These are phyloP conservation scores for Aureobasidium leucospermi DNA, from an alignment of 2,329 filamentous ascomycete genomes.

Conservation along the genomic window DNA sequence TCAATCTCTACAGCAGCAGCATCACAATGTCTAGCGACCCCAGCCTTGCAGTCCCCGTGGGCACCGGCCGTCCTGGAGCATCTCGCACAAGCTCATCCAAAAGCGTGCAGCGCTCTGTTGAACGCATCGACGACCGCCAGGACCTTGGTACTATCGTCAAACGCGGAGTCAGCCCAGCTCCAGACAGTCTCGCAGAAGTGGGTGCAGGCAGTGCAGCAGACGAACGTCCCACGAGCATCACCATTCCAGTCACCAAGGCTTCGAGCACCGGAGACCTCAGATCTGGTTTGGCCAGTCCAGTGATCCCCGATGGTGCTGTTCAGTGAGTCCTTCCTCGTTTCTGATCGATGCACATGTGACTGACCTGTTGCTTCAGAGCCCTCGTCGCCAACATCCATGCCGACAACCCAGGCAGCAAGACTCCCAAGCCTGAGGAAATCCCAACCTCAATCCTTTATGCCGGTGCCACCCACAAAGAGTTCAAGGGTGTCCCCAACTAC, in stretches of 20 bases:
- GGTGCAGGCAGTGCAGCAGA: conserved; percentile 5
- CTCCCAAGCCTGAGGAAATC: conserved; percentile 10
- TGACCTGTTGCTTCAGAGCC: conserved; percentile 3
- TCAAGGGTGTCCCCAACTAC: conserved; percentile 20
- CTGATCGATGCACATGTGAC: neutral
- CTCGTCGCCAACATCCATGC: conserved; percentile 14
- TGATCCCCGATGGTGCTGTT: conserved; percentile 16
- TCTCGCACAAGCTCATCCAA: conserved; percentile 14
- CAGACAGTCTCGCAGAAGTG: neutral
- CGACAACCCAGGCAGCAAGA: conserved; percentile 12
- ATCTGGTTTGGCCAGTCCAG: conserved; percentile 17
- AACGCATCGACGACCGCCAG: conserved; percentile 15
- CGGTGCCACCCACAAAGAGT: conserved; percentile 22
- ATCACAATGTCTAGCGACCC: conserved; percentile 5
- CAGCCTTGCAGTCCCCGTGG: conserved; percentile 1
- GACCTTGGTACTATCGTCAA: conserved; percentile 12
- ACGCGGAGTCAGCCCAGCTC: conserved; percentile 10
- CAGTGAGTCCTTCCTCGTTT: conserved; percentile 8
- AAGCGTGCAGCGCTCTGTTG: conserved; percentile 9
- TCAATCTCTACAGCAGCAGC: neutral
- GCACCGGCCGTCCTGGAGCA: neutral
- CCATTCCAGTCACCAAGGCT: conserved; percentile 10
- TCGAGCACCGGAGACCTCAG: conserved; percentile 15
- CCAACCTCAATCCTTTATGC: conserved; percentile 19
- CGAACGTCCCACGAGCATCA: conserved; percentile 6